A percentile compares a stretch with the other conserved stretches of the same genome.
Evolutionary conservation across 2,329 filamentous ascomycete species (phyloP).

Genomic region (Ophiosphaerella herpotricha): DNA sequence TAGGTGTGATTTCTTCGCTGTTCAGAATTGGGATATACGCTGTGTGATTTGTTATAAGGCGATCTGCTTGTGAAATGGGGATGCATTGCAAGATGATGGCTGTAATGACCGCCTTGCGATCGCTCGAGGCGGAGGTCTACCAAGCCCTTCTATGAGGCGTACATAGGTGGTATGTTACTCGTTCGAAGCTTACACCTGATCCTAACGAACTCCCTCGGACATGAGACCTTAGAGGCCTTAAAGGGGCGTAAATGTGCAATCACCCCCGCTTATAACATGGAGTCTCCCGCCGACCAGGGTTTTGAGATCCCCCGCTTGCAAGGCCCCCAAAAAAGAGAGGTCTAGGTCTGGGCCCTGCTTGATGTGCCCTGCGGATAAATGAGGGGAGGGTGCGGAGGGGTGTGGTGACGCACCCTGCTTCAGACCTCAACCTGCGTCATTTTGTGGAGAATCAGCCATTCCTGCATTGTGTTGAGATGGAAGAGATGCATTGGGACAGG

Average conservation of each 20-base stretch:
- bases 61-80: background rate
- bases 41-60: background rate
- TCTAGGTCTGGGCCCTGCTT: constrained; percentile 11
- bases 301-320: constrained; percentile 7
- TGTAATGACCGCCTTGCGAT: background rate
- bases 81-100: constrained; percentile 6
- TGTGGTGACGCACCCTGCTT: background rate
- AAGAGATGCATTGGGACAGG: too few species aligned
- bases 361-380: constrained; percentile 4
- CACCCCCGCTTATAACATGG: constrained; percentile 11
- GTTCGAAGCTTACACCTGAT: background rate
- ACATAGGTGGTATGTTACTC: background rate
- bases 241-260: constrained; percentile 13
- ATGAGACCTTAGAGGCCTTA: constrained; percentile 1
- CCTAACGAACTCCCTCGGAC: constrained; percentile 1
- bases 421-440: background rate
- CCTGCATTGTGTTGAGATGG: constrained; percentile 2
- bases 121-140: background rate
- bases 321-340: constrained; percentile 11
- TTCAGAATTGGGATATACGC: background rate
- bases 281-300: constrained; percentile 21
- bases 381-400: constrained; percentile 5
- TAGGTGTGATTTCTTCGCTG: too few species aligned
- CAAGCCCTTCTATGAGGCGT: constrained; percentile 8
- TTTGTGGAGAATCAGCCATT: constrained; percentile 5